Conservation (phyloP, 176 grass and related monocot species). For the Triticum urartu region DNA sequence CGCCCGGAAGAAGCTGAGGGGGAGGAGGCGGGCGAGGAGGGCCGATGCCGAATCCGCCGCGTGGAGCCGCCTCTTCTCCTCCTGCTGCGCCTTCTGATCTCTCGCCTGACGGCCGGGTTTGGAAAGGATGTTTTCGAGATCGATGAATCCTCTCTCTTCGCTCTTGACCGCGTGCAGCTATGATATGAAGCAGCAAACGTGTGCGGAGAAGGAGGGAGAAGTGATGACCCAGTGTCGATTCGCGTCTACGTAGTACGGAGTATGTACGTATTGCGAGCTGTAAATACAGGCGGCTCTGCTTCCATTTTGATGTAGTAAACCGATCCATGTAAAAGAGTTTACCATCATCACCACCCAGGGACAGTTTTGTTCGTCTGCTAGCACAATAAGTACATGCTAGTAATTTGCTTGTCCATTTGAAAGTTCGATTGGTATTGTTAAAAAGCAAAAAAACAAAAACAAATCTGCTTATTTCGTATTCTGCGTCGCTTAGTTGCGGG, state of each 20-base stretch:
- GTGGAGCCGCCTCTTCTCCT: conserved; percentile 20
- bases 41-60: neutral
- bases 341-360: neutral
- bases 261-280: neutral
- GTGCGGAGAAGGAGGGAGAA: neutral
- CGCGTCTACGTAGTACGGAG: neutral
- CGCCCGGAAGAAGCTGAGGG: neutral
- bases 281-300: neutral
- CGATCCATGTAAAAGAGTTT: neutral
- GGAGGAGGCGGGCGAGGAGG: neutral
- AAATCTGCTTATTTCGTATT: no score
- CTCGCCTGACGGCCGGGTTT: neutral
- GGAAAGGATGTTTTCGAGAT: neutral
- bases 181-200: neutral
- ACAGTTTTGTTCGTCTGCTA: neutral
- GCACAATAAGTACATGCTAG: neutral
- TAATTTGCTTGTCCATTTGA: neutral
- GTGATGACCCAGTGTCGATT: neutral
- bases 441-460: no score
- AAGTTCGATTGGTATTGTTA: no score
- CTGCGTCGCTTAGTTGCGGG: no score
- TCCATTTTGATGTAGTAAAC: neutral
- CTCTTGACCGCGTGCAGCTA: neutral
- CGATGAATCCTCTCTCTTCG: neutral
- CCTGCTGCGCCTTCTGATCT: conserved; percentile 18